phyloP scores from a whole-genome alignment of 306 rosid species.

The Delonix regia region DNA sequence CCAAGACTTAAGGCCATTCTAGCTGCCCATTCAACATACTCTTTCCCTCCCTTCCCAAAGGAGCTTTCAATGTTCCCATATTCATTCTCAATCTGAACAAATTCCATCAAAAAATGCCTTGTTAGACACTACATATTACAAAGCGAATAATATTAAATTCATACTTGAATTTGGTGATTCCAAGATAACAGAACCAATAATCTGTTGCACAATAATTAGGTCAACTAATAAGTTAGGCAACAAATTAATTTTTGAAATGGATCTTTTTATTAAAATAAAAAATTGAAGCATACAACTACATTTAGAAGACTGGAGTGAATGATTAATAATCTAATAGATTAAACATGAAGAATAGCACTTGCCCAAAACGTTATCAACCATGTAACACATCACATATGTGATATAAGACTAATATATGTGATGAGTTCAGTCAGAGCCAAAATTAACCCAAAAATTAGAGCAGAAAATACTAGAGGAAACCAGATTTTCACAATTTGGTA shows the following conservation, averaged over 20 bases:
- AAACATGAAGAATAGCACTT: constrained; percentile 17
- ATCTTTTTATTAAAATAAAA: constrained; percentile 11
- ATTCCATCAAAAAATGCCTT: constrained; percentile 26
- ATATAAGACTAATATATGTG: constrained; percentile 7
- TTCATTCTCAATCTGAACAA: constrained; percentile 93
- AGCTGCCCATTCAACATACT: constrained; percentile 92
- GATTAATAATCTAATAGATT: neutral
- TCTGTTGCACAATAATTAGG: constrained; percentile 17
- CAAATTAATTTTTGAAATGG: constrained; percentile 9
- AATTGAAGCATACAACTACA: constrained; percentile 6
- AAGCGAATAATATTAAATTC: constrained; percentile 25
- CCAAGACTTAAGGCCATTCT: constrained; percentile 87
- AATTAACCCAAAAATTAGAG: constrained; percentile 32
- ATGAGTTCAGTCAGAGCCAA: neutral
- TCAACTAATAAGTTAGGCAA: constrained; percentile 26
- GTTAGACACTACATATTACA: constrained; percentile 37
- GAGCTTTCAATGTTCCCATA: constrained; percentile 83
- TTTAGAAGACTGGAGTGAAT: neutral
- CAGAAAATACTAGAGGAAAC: constrained; percentile 29
- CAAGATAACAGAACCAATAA: constrained; percentile 27
- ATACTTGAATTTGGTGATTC: constrained; percentile 26
- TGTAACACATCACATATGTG: constrained; percentile 10
- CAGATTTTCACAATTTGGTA: constrained; percentile 24
- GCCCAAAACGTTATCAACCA: neutral
- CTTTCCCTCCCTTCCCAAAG: constrained; percentile 81